Evolutionary conservation across 176 grass and related monocot species (phyloP), one percentile per base, ranked within the genome.

Genomic region (Oryza glaberrima): DNA sequence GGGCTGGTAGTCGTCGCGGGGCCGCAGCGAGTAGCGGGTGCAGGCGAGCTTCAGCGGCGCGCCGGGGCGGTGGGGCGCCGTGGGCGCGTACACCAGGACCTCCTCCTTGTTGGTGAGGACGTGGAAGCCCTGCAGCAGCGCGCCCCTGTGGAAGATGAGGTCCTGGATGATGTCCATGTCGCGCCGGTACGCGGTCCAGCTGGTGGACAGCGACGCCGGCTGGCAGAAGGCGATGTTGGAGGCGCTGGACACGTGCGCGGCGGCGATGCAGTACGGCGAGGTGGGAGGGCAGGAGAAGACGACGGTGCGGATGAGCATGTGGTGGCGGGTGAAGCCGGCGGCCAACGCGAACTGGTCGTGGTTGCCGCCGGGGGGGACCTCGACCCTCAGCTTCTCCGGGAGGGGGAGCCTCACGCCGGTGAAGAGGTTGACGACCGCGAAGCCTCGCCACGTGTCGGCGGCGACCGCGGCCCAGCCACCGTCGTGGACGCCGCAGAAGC

Each of bases 161-260:
- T 85, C 83, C 77, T 75, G 46, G 11, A 67, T 23, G 15, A 30
- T 32, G 2, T 49, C 49, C 15, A 26, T 1, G 8, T 52, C 15
- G 3, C 23, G n/a, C 19, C 40, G 17, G n/a, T 5, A 30, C 5
- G 49, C 48, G 48, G 70, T 19, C 83, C 83, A 85, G 47, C 13
- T 13, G 7, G 15, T 7, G 25, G 80, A 35, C 78, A 81, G 69
- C 71, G 77, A 70, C 0, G 60, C 85, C 0, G 61, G 71, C 23
- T 70, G 61, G 32, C 85, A 87, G 85, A 87, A 81, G 1, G 78
- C 60, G 63, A 81, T 38, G 71, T 81, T 75, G 78, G 8, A 45
- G 43, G 61, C 63, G 35, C 70, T 67, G 46, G 60, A 15, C 15
- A 81, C 4, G 23, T 67, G 77, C 3, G 85, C 60, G 11, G 78